Evolutionary conservation across 257 asterid genomes (phyloP).

Genomic region (Jasminum sambac): DNA sequence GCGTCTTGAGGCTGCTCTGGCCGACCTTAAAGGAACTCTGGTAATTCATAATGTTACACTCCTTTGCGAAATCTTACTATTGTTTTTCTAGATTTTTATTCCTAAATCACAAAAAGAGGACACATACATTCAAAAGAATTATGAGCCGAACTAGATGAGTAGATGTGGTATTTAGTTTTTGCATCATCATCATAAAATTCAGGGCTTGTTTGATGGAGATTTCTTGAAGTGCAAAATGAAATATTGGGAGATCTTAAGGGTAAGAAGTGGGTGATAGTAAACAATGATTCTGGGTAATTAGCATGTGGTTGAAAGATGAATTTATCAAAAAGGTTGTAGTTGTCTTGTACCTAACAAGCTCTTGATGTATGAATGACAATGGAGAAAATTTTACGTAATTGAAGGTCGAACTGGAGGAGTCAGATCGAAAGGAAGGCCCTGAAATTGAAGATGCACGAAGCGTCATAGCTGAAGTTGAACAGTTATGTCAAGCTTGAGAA

Average conservation of each 20-base stretch:
- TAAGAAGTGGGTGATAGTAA: no score
- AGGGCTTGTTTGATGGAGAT: no score
- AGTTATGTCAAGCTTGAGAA: constrained; percentile 47
- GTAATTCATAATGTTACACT: constrained; percentile 34
- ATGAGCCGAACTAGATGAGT: no score
- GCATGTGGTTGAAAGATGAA: no score
- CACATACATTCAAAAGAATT: no score
- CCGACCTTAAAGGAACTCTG: constrained; percentile 74
- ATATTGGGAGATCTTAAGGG: no score
- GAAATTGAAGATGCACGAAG: constrained; percentile 76
- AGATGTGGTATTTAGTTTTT: constrained; percentile 2
- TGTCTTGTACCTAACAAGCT: no score
- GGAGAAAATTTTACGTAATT: constrained; percentile 8
- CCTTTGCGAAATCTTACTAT: background rate
- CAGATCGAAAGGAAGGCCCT: constrained; percentile 53
- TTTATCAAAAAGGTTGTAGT: no score
- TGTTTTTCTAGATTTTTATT: background rate
- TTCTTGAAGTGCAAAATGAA: no score
- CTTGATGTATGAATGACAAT: background rate
- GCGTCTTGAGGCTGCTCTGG: constrained; percentile 74
- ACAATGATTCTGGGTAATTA: no score
- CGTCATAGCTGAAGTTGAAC: constrained; percentile 55
- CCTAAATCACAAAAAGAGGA: no score
- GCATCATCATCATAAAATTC: background rate
- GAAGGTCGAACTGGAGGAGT: constrained; percentile 78